Evolutionary conservation across 306 rosid genomes (phyloP).

Genomic region (Ceratonia siliqua): DNA sequence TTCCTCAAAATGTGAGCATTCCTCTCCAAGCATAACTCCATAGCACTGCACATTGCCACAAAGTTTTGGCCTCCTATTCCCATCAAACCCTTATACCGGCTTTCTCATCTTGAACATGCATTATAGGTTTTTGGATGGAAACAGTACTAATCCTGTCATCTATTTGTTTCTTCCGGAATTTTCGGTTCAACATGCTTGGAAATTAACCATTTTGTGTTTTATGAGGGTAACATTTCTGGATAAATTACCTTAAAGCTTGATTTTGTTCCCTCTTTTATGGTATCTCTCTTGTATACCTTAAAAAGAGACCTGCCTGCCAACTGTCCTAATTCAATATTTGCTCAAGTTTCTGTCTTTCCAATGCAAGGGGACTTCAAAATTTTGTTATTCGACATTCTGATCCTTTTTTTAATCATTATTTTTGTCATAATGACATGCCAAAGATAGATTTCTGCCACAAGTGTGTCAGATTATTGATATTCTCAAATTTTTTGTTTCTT

Average conservation of each 20-base stretch:
- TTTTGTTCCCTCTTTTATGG: background rate
- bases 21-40: background rate
- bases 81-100: too few relatives aligned
- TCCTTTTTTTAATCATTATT: background rate
- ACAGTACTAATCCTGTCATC: background rate
- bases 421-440: constrained; percentile 12
- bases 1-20: background rate
- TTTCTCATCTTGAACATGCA: background rate
- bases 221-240: background rate
- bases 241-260: background rate
- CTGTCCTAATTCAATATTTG: background rate
- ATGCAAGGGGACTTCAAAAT: constrained; percentile 11
- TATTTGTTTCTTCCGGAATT: background rate
- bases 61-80: background rate
- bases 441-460: constrained; percentile 25
- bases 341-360: constrained; percentile 1
- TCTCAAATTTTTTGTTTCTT: constrained; percentile 24
- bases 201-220: background rate
- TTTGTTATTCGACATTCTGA: constrained; percentile 14
- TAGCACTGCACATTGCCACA: background rate
- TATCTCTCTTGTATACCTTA: background rate
- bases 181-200: background rate
- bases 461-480: constrained; percentile 15
- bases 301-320: background rate
- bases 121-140: background rate